Base-by-base conservation (phyloP, 352 stramenopile genomes). In the Pythium folliculosum region DNA sequence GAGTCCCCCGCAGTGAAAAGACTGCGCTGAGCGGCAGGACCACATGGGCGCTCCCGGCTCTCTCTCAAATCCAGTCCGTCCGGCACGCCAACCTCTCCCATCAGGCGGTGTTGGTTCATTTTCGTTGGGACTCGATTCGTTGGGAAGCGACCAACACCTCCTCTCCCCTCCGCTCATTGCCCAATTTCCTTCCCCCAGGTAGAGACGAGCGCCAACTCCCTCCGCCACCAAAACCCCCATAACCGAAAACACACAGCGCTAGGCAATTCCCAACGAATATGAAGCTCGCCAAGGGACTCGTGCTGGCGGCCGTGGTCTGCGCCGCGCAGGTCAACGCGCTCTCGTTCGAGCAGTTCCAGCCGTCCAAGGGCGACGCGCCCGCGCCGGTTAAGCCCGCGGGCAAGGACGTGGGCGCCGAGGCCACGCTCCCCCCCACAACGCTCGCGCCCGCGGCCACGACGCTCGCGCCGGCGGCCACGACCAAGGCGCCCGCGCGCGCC, bases 301-400 rank as follows among this genome's bases (percentile, higher is more conserved):
- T 91, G 37, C 54, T 91, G 57, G 81, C 74, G 54, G 80, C 81
- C 54, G 79, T 84, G 48, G 32, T 89, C 12, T 88, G 77, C 65
- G 76, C 54, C 37, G 75, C 82, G 23, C 68, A 86, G 30, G 75
- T 86, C 17, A 76, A 82, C 60, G 82, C 82, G 63, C 72, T 88
- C 58, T 75, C 78, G 67, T 91, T 91, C 30, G 67, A 73, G 38
- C 53, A 69, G 51, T 63, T 63, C 65, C 30, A 63, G 56, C 52
- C 58, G 8, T 35, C 21, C 30, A 51, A 40, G 40, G 62, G 44
- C 62, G 52, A 56, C 45, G 40, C 37, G 48, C 40, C 49, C 17
- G 53, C 60, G 30, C 19, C 43, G 1, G 60, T 73, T 13, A 55
- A 57, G 47, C 67, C 62, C 43, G 60, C 37, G 23, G 63, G 30